phyloP scores from a whole-genome alignment of 2,329 filamentous ascomycete genomes.

The Cytospora piceicola region DNA sequence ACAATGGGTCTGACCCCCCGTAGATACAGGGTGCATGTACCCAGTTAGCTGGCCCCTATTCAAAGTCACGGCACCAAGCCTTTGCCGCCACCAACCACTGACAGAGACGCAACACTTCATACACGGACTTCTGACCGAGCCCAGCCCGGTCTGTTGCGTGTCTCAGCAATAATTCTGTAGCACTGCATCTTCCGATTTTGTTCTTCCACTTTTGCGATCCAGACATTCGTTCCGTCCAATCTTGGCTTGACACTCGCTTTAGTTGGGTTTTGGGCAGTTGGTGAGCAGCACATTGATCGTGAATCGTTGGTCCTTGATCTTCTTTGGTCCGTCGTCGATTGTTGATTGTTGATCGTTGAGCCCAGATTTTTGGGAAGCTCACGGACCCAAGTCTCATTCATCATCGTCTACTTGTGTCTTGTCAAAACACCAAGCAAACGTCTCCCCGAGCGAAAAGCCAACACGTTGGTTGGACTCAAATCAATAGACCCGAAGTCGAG shows the following conservation, averaged over 20 bases:
- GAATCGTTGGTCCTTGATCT: neutral
- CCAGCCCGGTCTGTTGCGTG: neutral
- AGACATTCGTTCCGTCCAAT: conserved; percentile 37
- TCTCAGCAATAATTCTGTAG: conserved; percentile 12
- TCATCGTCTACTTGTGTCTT: neutral
- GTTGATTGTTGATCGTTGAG: neutral
- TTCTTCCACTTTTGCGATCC: conserved; percentile 27
- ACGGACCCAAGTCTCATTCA: neutral
- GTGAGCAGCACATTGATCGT: conserved; percentile 8
- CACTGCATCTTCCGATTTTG: conserved; percentile 26
- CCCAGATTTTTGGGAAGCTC: neutral
- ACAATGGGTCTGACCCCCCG: conserved; percentile 1
- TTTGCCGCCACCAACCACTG: neutral
- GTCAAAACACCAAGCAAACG: neutral
- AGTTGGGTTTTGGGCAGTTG: conserved; percentile 19
- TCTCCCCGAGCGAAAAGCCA: neutral
- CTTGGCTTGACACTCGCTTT: conserved; percentile 14
- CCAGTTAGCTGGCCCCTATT: conserved; percentile 1
- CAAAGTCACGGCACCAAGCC: neutral
- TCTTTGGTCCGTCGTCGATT: too few relatives aligned
- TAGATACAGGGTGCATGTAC: neutral
- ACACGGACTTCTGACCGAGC: conserved; percentile 6
- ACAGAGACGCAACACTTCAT: neutral
- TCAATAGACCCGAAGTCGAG: neutral
- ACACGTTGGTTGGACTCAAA: neutral